Evolutionary conservation across 371 early-diverging fungal genomes (phyloP).

Genomic region (Sporodiniella umbellata): DNA sequence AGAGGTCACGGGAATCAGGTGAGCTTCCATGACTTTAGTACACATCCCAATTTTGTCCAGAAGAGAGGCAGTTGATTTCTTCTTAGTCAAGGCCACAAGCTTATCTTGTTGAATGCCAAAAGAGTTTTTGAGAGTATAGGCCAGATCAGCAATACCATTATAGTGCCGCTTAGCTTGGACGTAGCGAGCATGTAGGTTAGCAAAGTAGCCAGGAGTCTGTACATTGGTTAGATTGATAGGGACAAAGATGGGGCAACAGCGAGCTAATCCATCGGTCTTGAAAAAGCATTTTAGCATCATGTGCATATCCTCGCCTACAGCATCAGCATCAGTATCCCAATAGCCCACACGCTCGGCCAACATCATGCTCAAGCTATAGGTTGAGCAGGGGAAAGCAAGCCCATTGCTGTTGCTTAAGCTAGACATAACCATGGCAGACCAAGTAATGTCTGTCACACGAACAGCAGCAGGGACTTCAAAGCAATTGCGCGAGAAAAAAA

Average conservation of each 20-base stretch:
- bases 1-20: conserved; percentile 54
- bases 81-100: conserved; percentile 26
- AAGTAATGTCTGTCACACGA: conserved; percentile 73
- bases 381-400: conserved; percentile 72
- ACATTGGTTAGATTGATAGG: conserved; percentile 77
- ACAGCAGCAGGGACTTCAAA: conserved; percentile 72
- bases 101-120: conserved; percentile 24
- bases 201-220: conserved; percentile 57
- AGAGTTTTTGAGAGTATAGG: conserved; percentile 42
- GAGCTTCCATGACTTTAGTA: conserved; percentile 54
- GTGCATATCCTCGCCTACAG: conserved; percentile 84
- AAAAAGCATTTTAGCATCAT: conserved; percentile 84
- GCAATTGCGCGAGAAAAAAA: conserved; percentile 78
- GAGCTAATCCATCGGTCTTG: conserved; percentile 64
- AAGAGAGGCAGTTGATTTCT: conserved; percentile 31
- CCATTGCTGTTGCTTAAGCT: conserved; percentile 71
- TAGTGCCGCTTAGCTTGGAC: conserved; percentile 72
- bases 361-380: conserved; percentile 69
- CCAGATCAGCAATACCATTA: conserved; percentile 57
- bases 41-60: conserved; percentile 38
- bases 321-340: conserved; percentile 79
- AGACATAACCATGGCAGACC: conserved; percentile 77
- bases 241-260: conserved; percentile 66
- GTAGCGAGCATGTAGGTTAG: conserved; percentile 60
- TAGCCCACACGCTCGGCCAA: conserved; percentile 68